phyloP scores from a whole-genome alignment of 805 yeast species.

The Starmera pachycereana region DNA sequence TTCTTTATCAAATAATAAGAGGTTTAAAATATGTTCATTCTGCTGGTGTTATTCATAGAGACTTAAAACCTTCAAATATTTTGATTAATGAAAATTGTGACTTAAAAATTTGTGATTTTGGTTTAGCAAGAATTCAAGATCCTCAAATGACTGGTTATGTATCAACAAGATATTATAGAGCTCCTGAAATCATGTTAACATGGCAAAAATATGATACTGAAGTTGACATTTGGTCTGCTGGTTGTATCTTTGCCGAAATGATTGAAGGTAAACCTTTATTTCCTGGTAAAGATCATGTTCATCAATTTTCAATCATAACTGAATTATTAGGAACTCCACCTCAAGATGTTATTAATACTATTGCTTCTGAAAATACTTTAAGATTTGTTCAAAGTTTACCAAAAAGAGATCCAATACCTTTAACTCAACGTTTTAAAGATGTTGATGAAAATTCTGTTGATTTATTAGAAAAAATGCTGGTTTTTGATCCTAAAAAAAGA shows the following conservation, averaged over 20 bases:
- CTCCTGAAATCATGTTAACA: conserved; percentile 97
- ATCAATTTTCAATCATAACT: conserved; percentile 94
- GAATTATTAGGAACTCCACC: conserved; percentile 96
- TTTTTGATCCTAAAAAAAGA: conserved; percentile 91
- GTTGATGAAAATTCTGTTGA: conserved; percentile 85
- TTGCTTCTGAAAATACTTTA: conserved; percentile 90
- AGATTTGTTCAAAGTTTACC: conserved; percentile 93
- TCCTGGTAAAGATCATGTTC: conserved; percentile 98
- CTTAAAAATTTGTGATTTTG: conserved; percentile 86
- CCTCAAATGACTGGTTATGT: conserved; percentile 99
- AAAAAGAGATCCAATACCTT: conserved; percentile 83
- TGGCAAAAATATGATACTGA: conserved; percentile 98
- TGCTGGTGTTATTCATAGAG: conserved; percentile 88
- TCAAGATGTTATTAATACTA: conserved; percentile 88
- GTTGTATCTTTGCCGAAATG: conserved; percentile 96
- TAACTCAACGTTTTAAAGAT: conserved; percentile 67
- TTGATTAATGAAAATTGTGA: conserved; percentile 86
- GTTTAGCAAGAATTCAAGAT: conserved; percentile 93
- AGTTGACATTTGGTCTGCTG: conserved; percentile 97
- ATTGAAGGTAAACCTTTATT: conserved; percentile 93
- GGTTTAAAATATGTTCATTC: conserved; percentile 87
- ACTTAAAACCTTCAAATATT: conserved; percentile 77
- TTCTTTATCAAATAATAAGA: conserved; percentile 85
- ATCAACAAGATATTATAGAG: conserved; percentile 90
- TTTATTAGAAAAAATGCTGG: conserved; percentile 78